A percentile compares a stretch with the other conserved stretches of the same genome.
Conservation (phyloP, 768 basidiomycete species). For the Suillus spraguei region DNA sequence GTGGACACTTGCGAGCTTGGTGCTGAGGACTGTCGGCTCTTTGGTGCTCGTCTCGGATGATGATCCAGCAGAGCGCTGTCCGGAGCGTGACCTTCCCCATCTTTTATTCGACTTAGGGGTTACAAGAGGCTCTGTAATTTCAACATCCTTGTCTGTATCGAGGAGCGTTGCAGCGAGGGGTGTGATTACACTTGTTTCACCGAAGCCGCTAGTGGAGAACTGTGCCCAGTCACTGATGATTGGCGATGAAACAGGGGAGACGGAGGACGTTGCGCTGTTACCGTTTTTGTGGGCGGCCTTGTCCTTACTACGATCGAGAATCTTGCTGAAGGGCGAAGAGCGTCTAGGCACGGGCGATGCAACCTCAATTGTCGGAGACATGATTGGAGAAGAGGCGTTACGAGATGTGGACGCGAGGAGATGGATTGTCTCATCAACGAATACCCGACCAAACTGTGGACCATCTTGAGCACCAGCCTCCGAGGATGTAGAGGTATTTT, state of each 20-base stretch:
- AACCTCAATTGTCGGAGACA: conserved; percentile 30
- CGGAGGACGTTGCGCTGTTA: conserved; percentile 29
- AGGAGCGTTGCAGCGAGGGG: conserved; percentile 58
- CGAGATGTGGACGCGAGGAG: conserved; percentile 52
- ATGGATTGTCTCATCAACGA: conserved; percentile 62
- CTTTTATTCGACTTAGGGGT: conserved; percentile 39
- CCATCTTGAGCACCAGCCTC: conserved; percentile 32
- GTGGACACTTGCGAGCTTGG: conserved; percentile 39
- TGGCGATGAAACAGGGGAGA: conserved; percentile 30
- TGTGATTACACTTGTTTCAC: conserved; percentile 35
- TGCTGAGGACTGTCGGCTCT: conserved; percentile 30
- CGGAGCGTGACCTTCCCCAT: conserved; percentile 30
- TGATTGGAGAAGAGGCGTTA: conserved; percentile 32
- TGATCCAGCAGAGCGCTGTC: conserved; percentile 26
- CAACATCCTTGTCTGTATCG: conserved; percentile 63
- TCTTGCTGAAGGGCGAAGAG: conserved; percentile 33
- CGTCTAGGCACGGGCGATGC: conserved; percentile 40
- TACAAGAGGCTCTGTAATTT: conserved; percentile 46
- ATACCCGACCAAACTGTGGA: conserved; percentile 50
- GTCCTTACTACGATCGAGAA: conserved; percentile 25
- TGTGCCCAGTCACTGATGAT: conserved; percentile 60
- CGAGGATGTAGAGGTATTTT: conserved; percentile 25
- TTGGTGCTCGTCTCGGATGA: conserved; percentile 13
- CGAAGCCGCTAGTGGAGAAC: conserved; percentile 70
- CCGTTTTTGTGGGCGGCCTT: conserved; percentile 29